Evolutionary conservation across 1,139 yeast genomes (phyloP).

Genomic region (Yamadazyma sp.): DNA sequence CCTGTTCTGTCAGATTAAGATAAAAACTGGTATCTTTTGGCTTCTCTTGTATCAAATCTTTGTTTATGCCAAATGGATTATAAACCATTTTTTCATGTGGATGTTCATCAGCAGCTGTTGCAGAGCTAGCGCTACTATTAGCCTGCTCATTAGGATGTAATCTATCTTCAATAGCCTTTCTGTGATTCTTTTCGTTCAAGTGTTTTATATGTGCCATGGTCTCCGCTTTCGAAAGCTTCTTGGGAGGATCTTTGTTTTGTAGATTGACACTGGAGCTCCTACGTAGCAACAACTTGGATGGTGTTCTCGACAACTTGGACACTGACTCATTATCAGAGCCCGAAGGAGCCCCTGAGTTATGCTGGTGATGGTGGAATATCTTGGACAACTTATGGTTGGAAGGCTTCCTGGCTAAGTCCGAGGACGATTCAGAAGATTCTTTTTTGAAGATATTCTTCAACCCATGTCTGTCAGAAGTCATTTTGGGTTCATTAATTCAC

Average conservation of each 20-base stretch:
- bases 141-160: slow-evolving; percentile 4
- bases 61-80: slow-evolving; percentile 48
- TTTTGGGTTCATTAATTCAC: slow-evolving; percentile 4
- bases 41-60: slow-evolving; percentile 32
- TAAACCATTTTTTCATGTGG: slow-evolving; percentile 40
- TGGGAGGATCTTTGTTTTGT: slow-evolving; percentile 17
- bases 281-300: slow-evolving; percentile 29
- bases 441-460: slow-evolving; percentile 23
- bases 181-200: slow-evolving; percentile 30
- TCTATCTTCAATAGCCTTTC: slow-evolving; percentile 19
- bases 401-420: slow-evolving; percentile 15
- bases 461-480: slow-evolving; percentile 17
- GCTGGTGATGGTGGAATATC: slow-evolving; percentile 24
- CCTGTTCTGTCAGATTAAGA: slow-evolving; percentile 23
- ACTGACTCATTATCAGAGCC: slow-evolving; percentile 9
- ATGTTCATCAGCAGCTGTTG: slow-evolving; percentile 4
- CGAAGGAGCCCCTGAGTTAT: slow-evolving; percentile 1
- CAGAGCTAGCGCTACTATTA: slow-evolving; percentile 2
- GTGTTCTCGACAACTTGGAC: slow-evolving; percentile 17
- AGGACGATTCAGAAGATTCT: slow-evolving; percentile 15
- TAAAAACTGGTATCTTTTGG: slow-evolving; percentile 44
- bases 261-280: slow-evolving; percentile 22
- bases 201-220: slow-evolving; percentile 40
- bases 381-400: slow-evolving; percentile 28
- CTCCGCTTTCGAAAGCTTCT: slow-evolving; percentile 37